phyloP scores from a whole-genome alignment of 2,329 filamentous ascomycete species.

The Aspergillus pseudoviridinutans region DNA sequence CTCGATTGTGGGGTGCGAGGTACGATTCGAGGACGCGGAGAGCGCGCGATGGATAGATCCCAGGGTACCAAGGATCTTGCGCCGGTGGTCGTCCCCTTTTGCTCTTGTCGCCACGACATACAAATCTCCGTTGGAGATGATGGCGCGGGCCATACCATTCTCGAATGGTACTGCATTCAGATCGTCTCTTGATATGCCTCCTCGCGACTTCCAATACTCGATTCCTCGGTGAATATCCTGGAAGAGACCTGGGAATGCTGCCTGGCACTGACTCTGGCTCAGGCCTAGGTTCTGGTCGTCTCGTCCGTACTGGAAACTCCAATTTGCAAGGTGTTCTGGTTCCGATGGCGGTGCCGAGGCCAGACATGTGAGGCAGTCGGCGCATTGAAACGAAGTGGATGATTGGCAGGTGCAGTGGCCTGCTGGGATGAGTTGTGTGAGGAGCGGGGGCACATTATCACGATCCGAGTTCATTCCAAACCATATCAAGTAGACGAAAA shows the following conservation, averaged over 20 bases:
- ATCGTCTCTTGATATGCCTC: neutral
- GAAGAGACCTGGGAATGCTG: constrained; percentile 3
- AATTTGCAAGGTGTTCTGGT: neutral
- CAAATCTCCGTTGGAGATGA: constrained; percentile 3
- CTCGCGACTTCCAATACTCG: constrained; percentile 2
- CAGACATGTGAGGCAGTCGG: constrained; percentile 4
- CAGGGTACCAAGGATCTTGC: constrained; percentile 2
- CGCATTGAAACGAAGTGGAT: constrained; percentile 4
- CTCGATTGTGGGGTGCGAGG: constrained; percentile 20
- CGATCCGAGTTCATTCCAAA: constrained; percentile 5
- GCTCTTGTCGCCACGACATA: neutral
- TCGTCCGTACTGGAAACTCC: neutral
- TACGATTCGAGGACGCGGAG: neutral
- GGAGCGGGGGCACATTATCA: constrained; percentile 2
- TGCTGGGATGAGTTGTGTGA: constrained; percentile 5
- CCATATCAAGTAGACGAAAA: constrained; percentile 6
- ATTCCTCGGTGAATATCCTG: constrained; percentile 1
- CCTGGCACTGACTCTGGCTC: neutral
- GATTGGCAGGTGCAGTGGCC: constrained; percentile 6
- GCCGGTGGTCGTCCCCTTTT: constrained; percentile 1
- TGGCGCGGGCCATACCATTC: constrained; percentile 4
- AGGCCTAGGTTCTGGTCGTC: constrained; percentile 3
- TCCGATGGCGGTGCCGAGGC: neutral
- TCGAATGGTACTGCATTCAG: neutral
- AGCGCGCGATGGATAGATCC: constrained; percentile 1